phyloP scores from a whole-genome alignment of 495 filamentous ascomycete genomes.

The Pyronema domesticum region DNA sequence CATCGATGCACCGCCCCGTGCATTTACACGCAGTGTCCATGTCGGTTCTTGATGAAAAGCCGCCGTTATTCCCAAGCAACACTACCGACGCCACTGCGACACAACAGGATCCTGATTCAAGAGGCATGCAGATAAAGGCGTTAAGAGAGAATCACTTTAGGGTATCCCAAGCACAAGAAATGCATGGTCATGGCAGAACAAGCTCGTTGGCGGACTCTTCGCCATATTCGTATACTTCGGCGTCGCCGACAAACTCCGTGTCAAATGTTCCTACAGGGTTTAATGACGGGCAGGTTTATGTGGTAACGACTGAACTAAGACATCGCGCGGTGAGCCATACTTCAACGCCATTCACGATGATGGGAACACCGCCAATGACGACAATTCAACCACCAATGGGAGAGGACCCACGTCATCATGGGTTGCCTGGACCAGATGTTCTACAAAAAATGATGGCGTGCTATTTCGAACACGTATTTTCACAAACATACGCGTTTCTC shows the following conservation, averaged over 20 bases:
- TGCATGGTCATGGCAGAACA: constrained; percentile 1
- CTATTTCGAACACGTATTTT: constrained; percentile 24
- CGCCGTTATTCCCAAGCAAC: constrained; percentile 6
- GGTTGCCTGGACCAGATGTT: constrained; percentile 5
- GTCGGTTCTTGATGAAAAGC: background rate
- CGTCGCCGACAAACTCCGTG: constrained; percentile 16
- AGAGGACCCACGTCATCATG: constrained; percentile 17
- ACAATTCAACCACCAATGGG: constrained; percentile 12
- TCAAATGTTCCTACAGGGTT: constrained; percentile 6
- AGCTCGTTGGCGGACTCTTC: constrained; percentile 9
- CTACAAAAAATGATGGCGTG: constrained; percentile 11
- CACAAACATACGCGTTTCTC: constrained; percentile 25
- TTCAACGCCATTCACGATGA: constrained; percentile 11
- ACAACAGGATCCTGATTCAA: constrained; percentile 1
- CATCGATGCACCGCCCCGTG: constrained; percentile 6
- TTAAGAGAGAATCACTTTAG: constrained; percentile 3
- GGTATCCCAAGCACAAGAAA: constrained; percentile 1
- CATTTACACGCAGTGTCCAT: too few species aligned
- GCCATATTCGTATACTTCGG: constrained; percentile 8
- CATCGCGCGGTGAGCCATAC: background rate
- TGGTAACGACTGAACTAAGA: background rate
- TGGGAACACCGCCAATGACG: constrained; percentile 10
- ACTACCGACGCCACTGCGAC: constrained; percentile 2
- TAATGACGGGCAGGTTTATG: background rate
- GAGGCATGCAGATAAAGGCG: constrained; percentile 7